These are phyloP conservation scores for Penicillium taxi DNA, from an alignment of 495 filamentous ascomycete genomes.

Conservation along the genomic window DNA sequence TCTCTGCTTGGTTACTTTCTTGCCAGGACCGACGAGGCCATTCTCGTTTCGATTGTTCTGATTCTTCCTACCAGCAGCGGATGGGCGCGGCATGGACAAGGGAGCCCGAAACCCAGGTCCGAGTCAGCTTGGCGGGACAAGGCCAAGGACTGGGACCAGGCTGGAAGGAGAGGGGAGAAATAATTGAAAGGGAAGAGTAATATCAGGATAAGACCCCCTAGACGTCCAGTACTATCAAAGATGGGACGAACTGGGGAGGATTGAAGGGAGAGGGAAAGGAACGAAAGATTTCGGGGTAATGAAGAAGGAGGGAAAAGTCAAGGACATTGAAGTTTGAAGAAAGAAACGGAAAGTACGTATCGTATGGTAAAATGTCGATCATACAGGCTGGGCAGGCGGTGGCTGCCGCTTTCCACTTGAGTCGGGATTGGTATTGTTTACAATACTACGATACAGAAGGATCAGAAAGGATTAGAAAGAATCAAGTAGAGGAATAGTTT, in stretches of 20 bases:
- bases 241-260: conserved; percentile 5
- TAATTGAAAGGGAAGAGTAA: conserved; percentile 8
- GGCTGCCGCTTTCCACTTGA: conserved; percentile 6
- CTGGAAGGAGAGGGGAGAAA: conserved; percentile 17
- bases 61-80: conserved; percentile 53
- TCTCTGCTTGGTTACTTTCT: conserved; percentile 65
- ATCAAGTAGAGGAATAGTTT: background rate
- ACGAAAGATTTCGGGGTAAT: conserved; percentile 7
- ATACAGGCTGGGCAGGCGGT: conserved; percentile 17
- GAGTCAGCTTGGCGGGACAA: conserved; percentile 46
- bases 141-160: conserved; percentile 49
- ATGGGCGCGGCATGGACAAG: conserved; percentile 66
- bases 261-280: conserved; percentile 9
- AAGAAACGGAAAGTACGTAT: conserved; percentile 11
- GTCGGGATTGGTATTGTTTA: background rate
- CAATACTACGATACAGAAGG: background rate
- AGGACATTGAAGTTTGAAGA: conserved; percentile 13
- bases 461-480: background rate
- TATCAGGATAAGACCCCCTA: conserved; percentile 8
- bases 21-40: conserved; percentile 76
- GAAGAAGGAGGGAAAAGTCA: conserved; percentile 17
- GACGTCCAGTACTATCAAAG: conserved; percentile 9
- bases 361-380: conserved; percentile 21
- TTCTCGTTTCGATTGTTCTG: conserved; percentile 77
- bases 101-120: conserved; percentile 41